phyloP scores from a whole-genome alignment of 129 eudicot species.

The sunflower (Helianthus annuus) region DNA sequence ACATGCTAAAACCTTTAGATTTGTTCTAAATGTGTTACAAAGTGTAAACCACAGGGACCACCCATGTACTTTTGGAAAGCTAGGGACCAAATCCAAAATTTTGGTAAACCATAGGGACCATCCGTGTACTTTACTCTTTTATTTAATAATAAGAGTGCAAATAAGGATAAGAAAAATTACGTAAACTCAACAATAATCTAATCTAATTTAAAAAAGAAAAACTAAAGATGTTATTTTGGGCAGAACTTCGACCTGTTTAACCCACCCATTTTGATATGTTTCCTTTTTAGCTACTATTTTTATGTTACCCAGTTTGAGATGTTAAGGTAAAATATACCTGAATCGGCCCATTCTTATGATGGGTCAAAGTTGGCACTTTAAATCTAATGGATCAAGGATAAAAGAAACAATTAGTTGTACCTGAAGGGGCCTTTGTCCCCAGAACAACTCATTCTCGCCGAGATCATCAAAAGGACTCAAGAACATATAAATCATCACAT shows the following conservation, averaged over 20 bases:
- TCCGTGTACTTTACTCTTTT: no score
- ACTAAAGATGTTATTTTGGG: background rate
- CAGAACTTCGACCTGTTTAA: background rate
- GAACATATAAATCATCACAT: slow-evolving; percentile 99
- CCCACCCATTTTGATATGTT: background rate
- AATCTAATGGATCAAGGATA: background rate
- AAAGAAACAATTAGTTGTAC: slow-evolving; percentile 34
- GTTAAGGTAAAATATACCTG: background rate
- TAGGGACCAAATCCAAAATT: no score
- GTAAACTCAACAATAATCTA: background rate
- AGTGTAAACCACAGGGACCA: no score
- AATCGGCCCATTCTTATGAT: background rate
- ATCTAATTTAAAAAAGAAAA: background rate
- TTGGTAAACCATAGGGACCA: no score
- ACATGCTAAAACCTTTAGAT: no score
- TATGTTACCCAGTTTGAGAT: background rate
- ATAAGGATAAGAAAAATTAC: background rate
- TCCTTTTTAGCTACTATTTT: background rate
- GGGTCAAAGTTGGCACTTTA: background rate
- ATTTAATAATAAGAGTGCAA: background rate
- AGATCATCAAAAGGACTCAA: slow-evolving; percentile 91
- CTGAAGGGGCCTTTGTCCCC: slow-evolving; percentile 96
- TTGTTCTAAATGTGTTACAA: no score
- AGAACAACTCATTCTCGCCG: slow-evolving; percentile 88
- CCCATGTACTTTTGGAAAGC: no score